Conservation (phyloP, 495 filamentous ascomycete genomes). For the Aspergillus bertholletiae region DNA sequence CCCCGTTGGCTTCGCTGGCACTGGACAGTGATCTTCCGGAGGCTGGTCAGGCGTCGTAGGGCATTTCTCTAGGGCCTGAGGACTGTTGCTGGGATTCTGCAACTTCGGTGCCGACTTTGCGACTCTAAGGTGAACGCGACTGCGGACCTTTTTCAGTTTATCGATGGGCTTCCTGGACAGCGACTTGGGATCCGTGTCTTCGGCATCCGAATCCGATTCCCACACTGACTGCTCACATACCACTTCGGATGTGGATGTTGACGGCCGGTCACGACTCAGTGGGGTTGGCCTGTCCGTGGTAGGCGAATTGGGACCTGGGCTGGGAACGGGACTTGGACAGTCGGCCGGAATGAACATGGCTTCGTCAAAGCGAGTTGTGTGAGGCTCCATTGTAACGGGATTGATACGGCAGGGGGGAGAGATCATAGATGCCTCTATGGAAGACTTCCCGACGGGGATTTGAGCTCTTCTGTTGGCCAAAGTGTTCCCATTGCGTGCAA, state of each 20-base stretch:
- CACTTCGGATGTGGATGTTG: constrained; percentile 40
- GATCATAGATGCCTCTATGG: constrained; percentile 42
- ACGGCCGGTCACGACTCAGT: constrained; percentile 36
- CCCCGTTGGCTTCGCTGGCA: constrained; percentile 8
- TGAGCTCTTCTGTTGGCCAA: constrained; percentile 26
- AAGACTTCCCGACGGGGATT: constrained; percentile 25
- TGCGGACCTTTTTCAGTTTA: constrained; percentile 46
- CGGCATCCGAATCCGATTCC: constrained; percentile 46
- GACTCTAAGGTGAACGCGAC: constrained; percentile 40
- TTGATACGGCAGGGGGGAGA: constrained; percentile 41
- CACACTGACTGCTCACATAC: constrained; percentile 43
- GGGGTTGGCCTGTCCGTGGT: constrained; percentile 34
- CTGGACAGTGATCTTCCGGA: constrained; percentile 3
- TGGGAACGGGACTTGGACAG: constrained; percentile 39
- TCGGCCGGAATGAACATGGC: constrained; percentile 45
- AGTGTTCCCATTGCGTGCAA: constrained; percentile 18
- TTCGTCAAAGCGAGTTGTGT: constrained; percentile 43
- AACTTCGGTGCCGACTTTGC: constrained; percentile 43
- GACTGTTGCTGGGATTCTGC: constrained; percentile 12
- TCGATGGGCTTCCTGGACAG: constrained; percentile 41
- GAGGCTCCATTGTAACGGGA: constrained; percentile 43
- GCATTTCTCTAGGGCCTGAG: constrained; percentile 24
- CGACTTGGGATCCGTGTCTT: constrained; percentile 34
- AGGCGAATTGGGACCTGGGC: constrained; percentile 32
- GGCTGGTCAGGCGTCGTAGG: constrained; percentile 31